Conservation (phyloP, 2,329 filamentous ascomycete genomes). For the Sporothrix globosa region DNA sequence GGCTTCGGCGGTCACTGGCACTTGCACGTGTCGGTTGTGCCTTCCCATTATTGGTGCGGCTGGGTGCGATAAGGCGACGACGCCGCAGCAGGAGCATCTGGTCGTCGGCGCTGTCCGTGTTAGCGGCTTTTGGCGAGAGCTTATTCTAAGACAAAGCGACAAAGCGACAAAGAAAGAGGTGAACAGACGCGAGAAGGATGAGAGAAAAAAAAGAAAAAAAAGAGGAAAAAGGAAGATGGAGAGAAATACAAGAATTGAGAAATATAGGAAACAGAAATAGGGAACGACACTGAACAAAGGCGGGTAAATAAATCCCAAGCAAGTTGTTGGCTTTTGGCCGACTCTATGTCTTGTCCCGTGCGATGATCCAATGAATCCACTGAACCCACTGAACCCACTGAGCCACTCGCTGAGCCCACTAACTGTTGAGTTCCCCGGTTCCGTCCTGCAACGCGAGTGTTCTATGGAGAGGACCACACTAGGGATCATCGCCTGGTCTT, state of each 20-base stretch:
- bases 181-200: background rate
- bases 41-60: background rate
- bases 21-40: slow-evolving; percentile 12
- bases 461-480: background rate
- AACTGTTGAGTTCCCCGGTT: background rate
- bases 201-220: background rate
- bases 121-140: slow-evolving; percentile 8
- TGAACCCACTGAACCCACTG: background rate
- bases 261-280: background rate
- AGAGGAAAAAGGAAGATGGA: too few species aligned
- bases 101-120: background rate
- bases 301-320: background rate
- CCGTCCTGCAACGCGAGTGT: background rate
- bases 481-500: slow-evolving; percentile 13
- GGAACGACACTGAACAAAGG: background rate
- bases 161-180: background rate
- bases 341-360: too few species aligned
- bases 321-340: too few species aligned
- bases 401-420: background rate
- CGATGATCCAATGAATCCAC: background rate
- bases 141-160: background rate
- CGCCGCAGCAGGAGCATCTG: background rate
- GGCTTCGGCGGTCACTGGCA: background rate
- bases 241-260: background rate
- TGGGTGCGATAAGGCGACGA: background rate